phyloP scores from a whole-genome alignment of 108 stramenopile genomes.

The Nitzschia sp. region DNA sequence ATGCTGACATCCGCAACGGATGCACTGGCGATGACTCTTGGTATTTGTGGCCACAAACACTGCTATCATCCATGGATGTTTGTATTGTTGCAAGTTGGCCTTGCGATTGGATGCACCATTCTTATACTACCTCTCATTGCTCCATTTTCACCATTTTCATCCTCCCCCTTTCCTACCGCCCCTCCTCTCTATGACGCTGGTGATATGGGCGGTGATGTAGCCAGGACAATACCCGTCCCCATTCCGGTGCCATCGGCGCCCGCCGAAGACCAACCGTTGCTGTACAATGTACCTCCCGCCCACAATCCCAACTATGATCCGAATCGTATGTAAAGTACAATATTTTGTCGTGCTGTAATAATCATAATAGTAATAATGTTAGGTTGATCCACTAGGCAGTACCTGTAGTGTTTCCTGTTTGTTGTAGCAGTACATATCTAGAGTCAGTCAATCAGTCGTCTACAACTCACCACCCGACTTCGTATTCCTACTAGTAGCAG shows the following conservation, averaged over 20 bases:
- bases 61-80: conserved; percentile 28
- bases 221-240: neutral
- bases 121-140: conserved; percentile 5
- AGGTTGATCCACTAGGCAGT: too few relatives aligned
- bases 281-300: neutral
- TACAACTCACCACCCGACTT: too few relatives aligned
- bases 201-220: neutral
- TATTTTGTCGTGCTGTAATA: too few relatives aligned
- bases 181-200: too few relatives aligned
- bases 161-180: too few relatives aligned
- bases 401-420: too few relatives aligned
- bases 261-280: neutral
- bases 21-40: conserved; percentile 3
- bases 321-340: conserved; percentile 4
- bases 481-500: too few relatives aligned
- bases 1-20: conserved; percentile 26
- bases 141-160: neutral
- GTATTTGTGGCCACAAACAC: conserved; percentile 5
- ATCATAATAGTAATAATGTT: too few relatives aligned
- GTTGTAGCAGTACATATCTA: too few relatives aligned
- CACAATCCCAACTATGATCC: neutral
- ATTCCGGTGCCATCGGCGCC: neutral
- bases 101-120: conserved; percentile 9
- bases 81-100: conserved; percentile 10
- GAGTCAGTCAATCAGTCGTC: too few relatives aligned